These are phyloP conservation scores for Sordariomycetes sp. DNA, from an alignment of 2,329 filamentous ascomycete genomes.

Conservation along the genomic window DNA sequence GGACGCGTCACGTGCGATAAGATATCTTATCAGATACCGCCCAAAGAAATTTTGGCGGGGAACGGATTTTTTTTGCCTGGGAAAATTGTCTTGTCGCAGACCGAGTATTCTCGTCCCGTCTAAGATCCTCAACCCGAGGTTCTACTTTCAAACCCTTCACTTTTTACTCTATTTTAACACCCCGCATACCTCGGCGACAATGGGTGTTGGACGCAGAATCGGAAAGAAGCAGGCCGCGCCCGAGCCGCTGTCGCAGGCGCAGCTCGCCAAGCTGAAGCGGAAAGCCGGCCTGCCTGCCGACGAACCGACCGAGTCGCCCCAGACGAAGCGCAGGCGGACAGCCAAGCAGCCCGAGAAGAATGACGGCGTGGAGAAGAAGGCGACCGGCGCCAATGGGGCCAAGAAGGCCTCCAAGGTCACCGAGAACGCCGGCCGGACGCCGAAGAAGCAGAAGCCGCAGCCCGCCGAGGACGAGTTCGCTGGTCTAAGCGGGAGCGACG, in stretches of 20 bases:
- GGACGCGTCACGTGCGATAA: neutral
- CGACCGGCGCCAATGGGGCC: slow-evolving; percentile 20
- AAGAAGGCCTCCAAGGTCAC: slow-evolving; percentile 5
- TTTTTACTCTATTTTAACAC: neutral
- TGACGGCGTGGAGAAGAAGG: slow-evolving; percentile 21
- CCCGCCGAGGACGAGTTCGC: slow-evolving; percentile 21
- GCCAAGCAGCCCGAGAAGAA: slow-evolving; percentile 21
- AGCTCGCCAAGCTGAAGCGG: slow-evolving; percentile 71
- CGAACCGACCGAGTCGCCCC: slow-evolving; percentile 42
- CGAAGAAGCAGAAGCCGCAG: slow-evolving; percentile 20
- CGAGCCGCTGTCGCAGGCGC: slow-evolving; percentile 68
- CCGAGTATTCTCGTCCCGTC: neutral
- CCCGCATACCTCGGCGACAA: slow-evolving; percentile 29
- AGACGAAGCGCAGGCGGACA: slow-evolving; percentile 49
- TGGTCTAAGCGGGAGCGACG: slow-evolving; percentile 31
- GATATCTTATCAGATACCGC: slow-evolving; percentile 5
- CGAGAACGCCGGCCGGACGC: slow-evolving; percentile 13
- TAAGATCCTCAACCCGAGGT: neutral
- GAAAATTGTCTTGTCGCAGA: neutral
- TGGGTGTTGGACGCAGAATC: slow-evolving; percentile 88
- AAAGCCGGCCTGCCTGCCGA: slow-evolving; percentile 65
- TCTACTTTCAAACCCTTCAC: neutral
- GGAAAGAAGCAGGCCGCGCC: slow-evolving; percentile 92
- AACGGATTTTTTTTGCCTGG: slow-evolving; percentile 12
- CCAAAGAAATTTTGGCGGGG: slow-evolving; percentile 29